These are phyloP conservation scores for Syzygium oleosum DNA, from an alignment of 345 rosid species.

Conservation along the genomic window DNA sequence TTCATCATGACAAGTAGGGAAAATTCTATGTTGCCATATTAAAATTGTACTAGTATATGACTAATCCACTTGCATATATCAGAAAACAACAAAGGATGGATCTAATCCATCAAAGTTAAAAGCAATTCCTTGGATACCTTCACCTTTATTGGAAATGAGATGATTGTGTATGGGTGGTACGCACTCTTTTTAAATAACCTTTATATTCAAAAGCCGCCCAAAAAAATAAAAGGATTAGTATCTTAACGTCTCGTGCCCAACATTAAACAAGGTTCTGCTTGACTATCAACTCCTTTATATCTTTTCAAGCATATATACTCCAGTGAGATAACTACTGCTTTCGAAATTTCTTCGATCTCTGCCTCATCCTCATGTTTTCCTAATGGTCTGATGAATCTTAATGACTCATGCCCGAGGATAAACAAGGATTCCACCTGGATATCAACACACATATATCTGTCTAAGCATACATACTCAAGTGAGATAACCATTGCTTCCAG, in stretches of 20 bases:
- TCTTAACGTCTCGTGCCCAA: background rate
- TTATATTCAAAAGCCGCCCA: background rate
- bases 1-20: background rate
- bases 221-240: background rate
- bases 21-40: background rate
- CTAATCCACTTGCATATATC: background rate
- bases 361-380: background rate
- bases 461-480: background rate
- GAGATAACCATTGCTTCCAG: background rate
- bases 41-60: background rate
- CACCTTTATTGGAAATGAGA: background rate
- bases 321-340: background rate
- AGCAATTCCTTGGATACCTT: background rate
- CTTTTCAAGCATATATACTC: background rate
- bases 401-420: background rate
- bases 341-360: background rate
- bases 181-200: background rate
- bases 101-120: background rate
- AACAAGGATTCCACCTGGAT: background rate
- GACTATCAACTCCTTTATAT: background rate
- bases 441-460: background rate
- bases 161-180: background rate
- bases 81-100: background rate
- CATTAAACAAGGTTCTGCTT: background rate
- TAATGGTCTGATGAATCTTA: background rate